Evolutionary conservation across 805 yeast species (phyloP).

Genomic region (Ogataea sp.): DNA sequence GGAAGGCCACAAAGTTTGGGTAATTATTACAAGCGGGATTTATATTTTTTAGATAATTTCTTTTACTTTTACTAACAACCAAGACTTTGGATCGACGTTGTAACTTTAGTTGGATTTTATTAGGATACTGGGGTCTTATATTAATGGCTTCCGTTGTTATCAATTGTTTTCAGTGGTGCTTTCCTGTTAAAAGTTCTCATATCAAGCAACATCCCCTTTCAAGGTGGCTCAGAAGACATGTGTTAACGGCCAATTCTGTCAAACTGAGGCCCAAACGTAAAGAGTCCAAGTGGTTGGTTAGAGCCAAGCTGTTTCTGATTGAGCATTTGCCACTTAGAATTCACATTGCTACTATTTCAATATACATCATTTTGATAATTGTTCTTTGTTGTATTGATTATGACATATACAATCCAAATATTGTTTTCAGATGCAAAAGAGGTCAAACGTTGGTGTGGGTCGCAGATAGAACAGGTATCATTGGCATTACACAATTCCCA

Average conservation of each 20-base stretch:
- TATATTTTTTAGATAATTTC: neutral
- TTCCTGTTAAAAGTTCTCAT: constrained; percentile 14
- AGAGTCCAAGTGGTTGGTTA: neutral
- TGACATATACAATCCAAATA: constrained; percentile 18
- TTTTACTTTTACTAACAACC: neutral
- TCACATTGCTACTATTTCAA: constrained; percentile 20
- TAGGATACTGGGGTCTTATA: constrained; percentile 26
- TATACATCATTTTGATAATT: constrained; percentile 19
- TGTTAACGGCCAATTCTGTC: neutral
- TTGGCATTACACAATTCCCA: constrained; percentile 31
- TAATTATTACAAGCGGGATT: no score
- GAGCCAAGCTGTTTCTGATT: constrained; percentile 1
- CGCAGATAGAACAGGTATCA: constrained; percentile 41
- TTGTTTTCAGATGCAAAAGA: constrained; percentile 21
- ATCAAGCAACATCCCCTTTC: neutral
- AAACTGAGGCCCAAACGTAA: neutral
- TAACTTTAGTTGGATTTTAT: constrained; percentile 5
- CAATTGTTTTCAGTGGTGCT: constrained; percentile 27
- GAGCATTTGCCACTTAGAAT: constrained; percentile 24
- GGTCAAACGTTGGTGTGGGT: constrained; percentile 22
- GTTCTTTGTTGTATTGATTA: constrained; percentile 23
- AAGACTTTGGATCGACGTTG: no score
- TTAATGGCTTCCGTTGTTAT: constrained; percentile 15
- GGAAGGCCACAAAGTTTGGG: constrained; percentile 22
- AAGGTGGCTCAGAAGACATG: neutral